Evolutionary conservation across 495 filamentous ascomycete species (phyloP).

Genomic region (Jackrogersella minutella): DNA sequence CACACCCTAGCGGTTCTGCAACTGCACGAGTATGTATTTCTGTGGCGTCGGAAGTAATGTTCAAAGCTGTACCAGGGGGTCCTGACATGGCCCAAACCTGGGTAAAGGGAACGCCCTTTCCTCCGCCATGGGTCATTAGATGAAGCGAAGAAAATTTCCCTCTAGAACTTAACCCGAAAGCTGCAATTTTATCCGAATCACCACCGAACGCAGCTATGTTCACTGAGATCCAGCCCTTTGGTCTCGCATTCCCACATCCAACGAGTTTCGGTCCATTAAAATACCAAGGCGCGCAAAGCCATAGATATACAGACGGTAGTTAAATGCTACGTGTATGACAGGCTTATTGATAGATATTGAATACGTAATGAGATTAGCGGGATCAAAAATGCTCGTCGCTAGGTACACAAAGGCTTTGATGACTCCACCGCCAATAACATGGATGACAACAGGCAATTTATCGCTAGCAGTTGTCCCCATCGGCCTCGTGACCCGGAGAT

Average conservation of each 20-base stretch:
- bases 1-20: not conserved
- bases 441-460: not conserved
- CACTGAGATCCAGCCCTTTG: not conserved
- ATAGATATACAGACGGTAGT: not conserved
- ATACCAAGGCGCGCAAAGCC: not conserved
- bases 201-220: constrained; percentile 2
- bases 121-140: not conserved
- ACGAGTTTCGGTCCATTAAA: not conserved
- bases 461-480: not conserved
- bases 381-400: not conserved
- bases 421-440: not conserved
- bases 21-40: not conserved
- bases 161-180: not conserved
- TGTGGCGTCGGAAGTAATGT: not conserved
- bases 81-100: not conserved
- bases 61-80: not conserved
- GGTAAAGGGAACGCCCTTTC: not conserved
- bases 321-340: not conserved
- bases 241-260: constrained; percentile 1
- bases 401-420: not conserved
- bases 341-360: not conserved
- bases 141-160: not conserved
- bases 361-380: not conserved
- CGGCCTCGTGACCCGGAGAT: not conserved
- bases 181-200: not conserved